Conservation (phyloP, 2,329 filamentous ascomycete genomes). For the Ceratocystis cubensis region DNA sequence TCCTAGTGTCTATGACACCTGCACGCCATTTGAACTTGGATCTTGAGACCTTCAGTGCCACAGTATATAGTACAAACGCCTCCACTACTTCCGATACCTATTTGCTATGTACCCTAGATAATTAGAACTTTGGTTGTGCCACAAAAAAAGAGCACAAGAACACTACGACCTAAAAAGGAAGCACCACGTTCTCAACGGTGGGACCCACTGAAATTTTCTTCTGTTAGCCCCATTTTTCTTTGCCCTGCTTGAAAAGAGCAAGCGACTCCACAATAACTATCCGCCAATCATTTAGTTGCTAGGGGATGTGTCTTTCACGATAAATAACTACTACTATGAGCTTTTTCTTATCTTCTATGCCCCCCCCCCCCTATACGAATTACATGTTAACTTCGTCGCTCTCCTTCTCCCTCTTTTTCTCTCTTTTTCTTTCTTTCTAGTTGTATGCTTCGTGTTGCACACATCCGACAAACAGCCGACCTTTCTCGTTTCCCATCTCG, state of each 20-base stretch:
- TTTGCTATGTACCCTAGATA: neutral
- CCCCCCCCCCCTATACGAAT: too few relatives aligned
- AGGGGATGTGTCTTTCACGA: too few relatives aligned
- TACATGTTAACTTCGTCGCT: too few relatives aligned
- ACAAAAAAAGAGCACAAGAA: neutral
- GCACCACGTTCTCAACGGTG: neutral
- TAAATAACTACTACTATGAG: too few relatives aligned
- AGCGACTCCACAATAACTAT: neutral
- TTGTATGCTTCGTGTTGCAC: neutral
- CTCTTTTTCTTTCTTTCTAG: neutral
- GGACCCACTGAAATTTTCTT: conserved; percentile 7
- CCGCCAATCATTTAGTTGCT: conserved; percentile 1
- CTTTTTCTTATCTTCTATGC: too few relatives aligned
- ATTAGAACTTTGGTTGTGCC: neutral
- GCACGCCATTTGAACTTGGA: neutral
- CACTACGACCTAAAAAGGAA: neutral
- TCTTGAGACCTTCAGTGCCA: neutral
- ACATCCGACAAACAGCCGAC: too few relatives aligned
- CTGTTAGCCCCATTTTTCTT: neutral
- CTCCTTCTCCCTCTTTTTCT: neutral
- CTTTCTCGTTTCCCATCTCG: neutral
- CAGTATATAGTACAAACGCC: neutral
- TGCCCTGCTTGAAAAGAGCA: neutral
- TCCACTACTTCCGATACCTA: neutral
- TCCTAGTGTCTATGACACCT: neutral